These are phyloP conservation scores for Phytopythium montanum DNA, from an alignment of 352 stramenopile species.

Conservation along the genomic window DNA sequence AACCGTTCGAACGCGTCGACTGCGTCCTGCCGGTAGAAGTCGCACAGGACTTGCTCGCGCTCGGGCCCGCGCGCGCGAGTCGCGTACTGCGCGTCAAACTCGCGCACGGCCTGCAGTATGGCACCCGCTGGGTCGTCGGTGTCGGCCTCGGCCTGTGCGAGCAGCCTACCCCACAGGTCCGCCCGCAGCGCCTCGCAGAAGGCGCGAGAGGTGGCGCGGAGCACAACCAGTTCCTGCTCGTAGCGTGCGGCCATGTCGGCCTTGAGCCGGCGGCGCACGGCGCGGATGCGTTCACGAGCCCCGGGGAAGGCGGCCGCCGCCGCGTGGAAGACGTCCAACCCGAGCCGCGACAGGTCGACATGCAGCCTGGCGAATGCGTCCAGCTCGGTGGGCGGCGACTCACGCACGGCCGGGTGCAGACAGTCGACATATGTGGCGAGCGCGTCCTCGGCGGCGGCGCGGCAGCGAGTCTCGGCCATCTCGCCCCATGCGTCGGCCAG, in stretches of 20 bases:
- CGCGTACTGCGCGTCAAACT: constrained; percentile 52
- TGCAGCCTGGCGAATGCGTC: constrained; percentile 63
- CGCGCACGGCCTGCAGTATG: constrained; percentile 39
- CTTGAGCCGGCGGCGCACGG: constrained; percentile 51
- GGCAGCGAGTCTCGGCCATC: constrained; percentile 53
- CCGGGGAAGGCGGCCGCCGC: constrained; percentile 35
- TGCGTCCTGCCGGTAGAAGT: constrained; percentile 56
- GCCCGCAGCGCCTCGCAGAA: constrained; percentile 45
- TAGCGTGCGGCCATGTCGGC: constrained; percentile 36
- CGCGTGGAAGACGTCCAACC: constrained; percentile 63
- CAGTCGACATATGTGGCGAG: constrained; percentile 74
- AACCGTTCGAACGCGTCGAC: constrained; percentile 53
- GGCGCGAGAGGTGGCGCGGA: constrained; percentile 40
- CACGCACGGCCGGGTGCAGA: constrained; percentile 49
- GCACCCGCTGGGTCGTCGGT: constrained; percentile 12
- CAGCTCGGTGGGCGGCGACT: constrained; percentile 61
- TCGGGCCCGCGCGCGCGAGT: constrained; percentile 45
- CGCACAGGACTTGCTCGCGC: constrained; percentile 42
- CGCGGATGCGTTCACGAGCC: constrained; percentile 31
- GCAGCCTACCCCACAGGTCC: constrained; percentile 41
- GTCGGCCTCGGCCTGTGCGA: constrained; percentile 4
- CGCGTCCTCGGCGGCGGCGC: constrained; percentile 47
- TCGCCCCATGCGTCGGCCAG: constrained; percentile 67
- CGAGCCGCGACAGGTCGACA: constrained; percentile 62
- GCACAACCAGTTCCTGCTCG: constrained; percentile 27